Percentiles rank a stretch among this genome's conserved stretches.
Evolutionary conservation across 1,284 basidiomycete genomes (phyloP).

Genomic region (Sphaerobolus stellatus): DNA sequence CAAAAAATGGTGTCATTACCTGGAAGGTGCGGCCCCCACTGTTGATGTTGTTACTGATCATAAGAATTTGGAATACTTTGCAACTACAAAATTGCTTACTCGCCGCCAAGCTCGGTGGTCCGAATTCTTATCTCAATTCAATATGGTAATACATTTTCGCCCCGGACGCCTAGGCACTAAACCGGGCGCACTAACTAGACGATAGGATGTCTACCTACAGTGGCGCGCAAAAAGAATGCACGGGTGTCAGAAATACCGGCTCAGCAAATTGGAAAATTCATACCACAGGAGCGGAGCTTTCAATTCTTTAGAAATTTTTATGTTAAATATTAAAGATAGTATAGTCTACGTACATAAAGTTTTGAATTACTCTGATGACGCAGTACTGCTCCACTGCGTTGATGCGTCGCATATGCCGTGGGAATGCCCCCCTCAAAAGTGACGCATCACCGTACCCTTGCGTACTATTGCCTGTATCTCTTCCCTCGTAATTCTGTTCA

Average conservation of each 20-base stretch:
- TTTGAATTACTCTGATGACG: not conserved
- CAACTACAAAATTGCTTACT: too few species aligned
- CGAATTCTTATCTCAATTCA: too few species aligned
- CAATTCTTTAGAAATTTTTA: not conserved
- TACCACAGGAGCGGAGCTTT: not conserved
- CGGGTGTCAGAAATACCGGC: not conserved
- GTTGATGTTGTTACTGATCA: too few species aligned
- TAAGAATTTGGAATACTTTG: too few species aligned
- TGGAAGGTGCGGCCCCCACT: too few species aligned
- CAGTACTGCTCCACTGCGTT: not conserved
- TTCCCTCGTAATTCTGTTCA: not conserved
- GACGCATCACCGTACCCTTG: not conserved
- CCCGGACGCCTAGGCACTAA: too few species aligned
- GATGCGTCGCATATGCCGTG: not conserved
- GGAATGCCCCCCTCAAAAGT: not conserved
- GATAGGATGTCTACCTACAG: too few species aligned
- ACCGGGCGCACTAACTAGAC: too few species aligned
- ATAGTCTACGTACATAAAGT: not conserved
- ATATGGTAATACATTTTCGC: too few species aligned
- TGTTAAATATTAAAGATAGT: not conserved
- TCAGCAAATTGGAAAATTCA: not conserved
- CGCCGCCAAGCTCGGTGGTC: too few species aligned
- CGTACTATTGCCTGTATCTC: not conserved
- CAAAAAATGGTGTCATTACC: too few species aligned
- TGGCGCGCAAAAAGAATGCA: not conserved